phyloP scores from a whole-genome alignment of 192 early-diverging fungal genomes.

The Gryganskiella cystojenkinii region DNA sequence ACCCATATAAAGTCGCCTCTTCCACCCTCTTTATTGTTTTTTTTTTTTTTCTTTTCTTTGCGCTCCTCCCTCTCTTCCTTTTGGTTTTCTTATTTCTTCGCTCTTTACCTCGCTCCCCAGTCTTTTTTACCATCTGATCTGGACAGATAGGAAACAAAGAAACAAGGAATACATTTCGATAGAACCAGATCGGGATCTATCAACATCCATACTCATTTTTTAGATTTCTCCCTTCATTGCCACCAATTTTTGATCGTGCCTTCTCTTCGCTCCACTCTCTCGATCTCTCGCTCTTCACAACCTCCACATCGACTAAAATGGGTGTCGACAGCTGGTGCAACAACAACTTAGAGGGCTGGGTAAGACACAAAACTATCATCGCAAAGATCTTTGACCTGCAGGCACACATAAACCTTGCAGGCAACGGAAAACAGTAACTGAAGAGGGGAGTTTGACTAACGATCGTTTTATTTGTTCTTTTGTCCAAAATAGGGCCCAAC shows the following conservation, averaged over 20 bases:
- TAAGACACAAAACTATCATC: too few species aligned
- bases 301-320: background rate
- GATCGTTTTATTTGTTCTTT: background rate
- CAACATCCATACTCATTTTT: background rate
- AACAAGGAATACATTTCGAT: too few species aligned
- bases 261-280: background rate
- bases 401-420: too few species aligned
- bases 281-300: background rate
- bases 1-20: background rate
- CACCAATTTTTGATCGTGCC: background rate
- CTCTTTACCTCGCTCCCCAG: background rate
- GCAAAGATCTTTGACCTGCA: too few species aligned
- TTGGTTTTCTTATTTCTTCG: background rate
- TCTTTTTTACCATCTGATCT: background rate
- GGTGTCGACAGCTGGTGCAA: slow-evolving; percentile 21
- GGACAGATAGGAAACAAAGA: background rate
- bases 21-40: background rate
- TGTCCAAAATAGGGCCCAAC: slow-evolving; percentile 36
- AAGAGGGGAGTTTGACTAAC: background rate
- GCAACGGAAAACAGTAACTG: background rate
- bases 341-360: slow-evolving; percentile 37
- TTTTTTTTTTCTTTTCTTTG: background rate
- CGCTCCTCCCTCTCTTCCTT: background rate
- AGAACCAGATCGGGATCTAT: too few species aligned
- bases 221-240: background rate